Evolutionary conservation across 2,329 filamentous ascomycete genomes (phyloP), one percentile per base, ranked within the genome.

Genomic region (Fusarium coffeatum): DNA sequence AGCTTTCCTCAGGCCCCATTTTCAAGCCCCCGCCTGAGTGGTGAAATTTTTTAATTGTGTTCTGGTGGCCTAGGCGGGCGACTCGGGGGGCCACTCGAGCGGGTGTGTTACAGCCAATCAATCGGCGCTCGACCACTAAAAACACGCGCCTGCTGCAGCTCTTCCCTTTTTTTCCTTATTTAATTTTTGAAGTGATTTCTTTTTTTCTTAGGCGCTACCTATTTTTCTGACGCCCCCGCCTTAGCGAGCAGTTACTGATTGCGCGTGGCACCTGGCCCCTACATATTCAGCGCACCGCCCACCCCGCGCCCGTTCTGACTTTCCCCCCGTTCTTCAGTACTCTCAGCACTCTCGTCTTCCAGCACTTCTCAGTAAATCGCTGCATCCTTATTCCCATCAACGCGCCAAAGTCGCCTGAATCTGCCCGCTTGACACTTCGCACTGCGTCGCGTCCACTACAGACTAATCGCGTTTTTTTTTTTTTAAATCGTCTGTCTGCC

Each of bases 261-360:
- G 77, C 71, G 75, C 76, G 48, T 72, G 55, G 48, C 66, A 62
- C 69, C 69, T 63, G 62, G 59, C 72, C 76, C 72, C 74, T 80
- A 80, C 78, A 78, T 80, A 80, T 77, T 77, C 68, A 71, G 76
- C 72, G 66, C 77, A 77, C 72, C 78, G 62, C 77, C 78, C 78
- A 76, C 78, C 69, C 74, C 75, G 71, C 75, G 76, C 75, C 76
- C 68, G 60, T 72, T 68, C 59, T 75, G 49, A 61, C 70, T 74
- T 74, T 75, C 76, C 69, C 74, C 73, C 71, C 69, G 56, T 70
- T 69, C 72, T 76, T 70, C 76, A 77, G 74, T 74, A 75, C 76
- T 74, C 72, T 65, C 71, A 70, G 71, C 71, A 74, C 75, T 73
- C 68, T 59, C 69, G 71, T 53, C 59, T 56, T 68, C 66, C 72